Evolutionary conservation across 108 stramenopile genomes (phyloP), one percentile per base, ranked within the genome.

Genomic region (Craspedostauros australis): DNA sequence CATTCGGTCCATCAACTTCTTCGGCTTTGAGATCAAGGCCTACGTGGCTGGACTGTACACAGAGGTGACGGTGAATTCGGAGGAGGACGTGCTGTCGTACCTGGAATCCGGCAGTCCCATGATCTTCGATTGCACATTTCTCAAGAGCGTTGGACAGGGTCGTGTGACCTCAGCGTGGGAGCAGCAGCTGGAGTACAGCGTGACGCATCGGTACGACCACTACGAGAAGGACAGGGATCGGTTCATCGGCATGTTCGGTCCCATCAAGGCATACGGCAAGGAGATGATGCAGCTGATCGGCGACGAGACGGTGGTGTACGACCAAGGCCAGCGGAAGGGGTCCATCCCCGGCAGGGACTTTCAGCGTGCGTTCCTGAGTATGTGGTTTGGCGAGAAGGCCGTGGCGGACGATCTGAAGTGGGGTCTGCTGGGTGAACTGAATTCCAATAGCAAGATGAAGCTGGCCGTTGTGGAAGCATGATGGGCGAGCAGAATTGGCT

Each of bases 361-460:
- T 34, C 68, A 69, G 49, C 30, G 46, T 12, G 40, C 60, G 29
- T 69, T 69, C 34, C 31, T 69, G 22, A 69, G 60, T 41, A 69
- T 69, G 68, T 69, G 68, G 68, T 61, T 69, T 55, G 68, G 68
- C n/a, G 30, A 43, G 24, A 36, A 31, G 21, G 51, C 60, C 12
- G 68, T 69, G 33, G 30, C 60, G 1, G 54, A 56, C 12, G 68
- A 69, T 22, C 40, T 69, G 23, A 69, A 62, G 24, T 11, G 26
- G 5, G 49, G 38, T 5, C 37, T 69, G 19, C 23, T 69, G 27
- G 19, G 38, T 20, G 63, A 54, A 16, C n/a, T n/a, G n/a, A n/a
- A n/a, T n/a, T n/a, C n/a, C n/a, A n/a, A n/a, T n/a, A n/a, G n/a
- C n/a, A n/a, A n/a, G n/a, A n/a, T n/a, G n/a, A n/a, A n/a, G n/a